Evolutionary conservation across 352 stramenopile genomes (phyloP).

Genomic region (Aphanomyces astaci): DNA sequence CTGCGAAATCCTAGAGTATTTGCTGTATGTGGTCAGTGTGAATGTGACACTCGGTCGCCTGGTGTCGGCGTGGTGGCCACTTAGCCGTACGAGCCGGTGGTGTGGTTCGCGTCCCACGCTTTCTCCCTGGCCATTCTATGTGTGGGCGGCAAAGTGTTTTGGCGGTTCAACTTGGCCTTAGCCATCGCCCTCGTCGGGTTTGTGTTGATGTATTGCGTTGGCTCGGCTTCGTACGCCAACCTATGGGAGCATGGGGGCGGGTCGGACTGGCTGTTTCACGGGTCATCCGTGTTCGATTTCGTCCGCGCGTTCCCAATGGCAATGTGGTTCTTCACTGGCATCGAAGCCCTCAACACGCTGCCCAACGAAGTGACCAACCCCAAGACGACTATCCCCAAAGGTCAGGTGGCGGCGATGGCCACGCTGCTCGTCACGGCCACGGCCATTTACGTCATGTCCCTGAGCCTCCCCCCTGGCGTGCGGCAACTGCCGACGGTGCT

Average conservation of each 20-base stretch:
- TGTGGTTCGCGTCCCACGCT: constrained; percentile 17
- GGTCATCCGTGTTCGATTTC: neutral
- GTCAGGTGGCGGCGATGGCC: constrained; percentile 19
- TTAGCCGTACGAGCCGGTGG: constrained; percentile 5
- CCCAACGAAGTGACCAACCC: constrained; percentile 23
- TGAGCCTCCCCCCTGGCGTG: constrained; percentile 29
- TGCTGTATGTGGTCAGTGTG: constrained; percentile 15
- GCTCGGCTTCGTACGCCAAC: neutral
- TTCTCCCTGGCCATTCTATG: neutral
- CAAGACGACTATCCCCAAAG: constrained; percentile 23
- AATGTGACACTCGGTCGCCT: neutral
- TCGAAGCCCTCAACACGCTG: constrained; percentile 1
- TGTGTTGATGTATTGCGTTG: neutral
- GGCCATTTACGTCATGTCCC: constrained; percentile 32
- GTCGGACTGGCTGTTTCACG: neutral
- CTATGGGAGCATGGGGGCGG: neutral
- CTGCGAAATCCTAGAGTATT: constrained; percentile 23
- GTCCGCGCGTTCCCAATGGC: neutral
- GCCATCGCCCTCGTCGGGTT: constrained; percentile 17
- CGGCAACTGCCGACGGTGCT: constrained; percentile 25
- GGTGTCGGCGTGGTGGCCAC: neutral
- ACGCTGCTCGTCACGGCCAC: constrained; percentile 34
- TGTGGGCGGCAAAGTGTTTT: neutral
- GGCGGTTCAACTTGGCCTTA: constrained; percentile 22
- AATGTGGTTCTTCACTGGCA: neutral